Evolutionary conservation across 176 grass and related monocot genomes (phyloP).

Genomic region (Musa acuminata): DNA sequence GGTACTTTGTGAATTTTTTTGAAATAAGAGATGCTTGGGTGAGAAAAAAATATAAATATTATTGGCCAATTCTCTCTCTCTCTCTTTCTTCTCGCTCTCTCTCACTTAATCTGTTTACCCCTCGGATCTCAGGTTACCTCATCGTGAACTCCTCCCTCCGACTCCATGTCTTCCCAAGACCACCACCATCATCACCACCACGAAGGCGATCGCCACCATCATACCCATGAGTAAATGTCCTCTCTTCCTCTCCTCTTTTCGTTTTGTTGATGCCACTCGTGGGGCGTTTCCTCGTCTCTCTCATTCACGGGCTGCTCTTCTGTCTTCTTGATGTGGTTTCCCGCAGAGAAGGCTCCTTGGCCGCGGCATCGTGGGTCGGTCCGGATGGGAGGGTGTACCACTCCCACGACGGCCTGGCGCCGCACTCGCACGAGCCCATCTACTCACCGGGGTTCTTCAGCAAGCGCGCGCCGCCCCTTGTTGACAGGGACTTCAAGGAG

Average conservation of each 20-base stretch:
- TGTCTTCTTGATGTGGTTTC: constrained; percentile 1
- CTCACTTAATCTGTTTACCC: no score
- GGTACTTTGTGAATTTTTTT: no score
- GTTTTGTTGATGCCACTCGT: background rate
- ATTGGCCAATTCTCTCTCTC: no score
- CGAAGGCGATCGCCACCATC: constrained; percentile 21
- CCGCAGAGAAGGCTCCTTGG: background rate
- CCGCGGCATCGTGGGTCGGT: constrained; percentile 45
- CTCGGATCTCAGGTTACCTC: no score
- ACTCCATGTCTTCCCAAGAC: constrained; percentile 54
- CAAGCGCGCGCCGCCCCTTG: constrained; percentile 65
- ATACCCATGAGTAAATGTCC: constrained; percentile 7
- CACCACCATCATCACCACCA: constrained; percentile 40
- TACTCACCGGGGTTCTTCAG: constrained; percentile 85
- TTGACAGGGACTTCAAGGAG: constrained; percentile 53
- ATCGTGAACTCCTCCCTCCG: background rate
- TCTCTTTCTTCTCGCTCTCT: no score
- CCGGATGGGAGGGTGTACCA: constrained; percentile 77
- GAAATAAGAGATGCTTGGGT: no score
- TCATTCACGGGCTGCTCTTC: background rate
- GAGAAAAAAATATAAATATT: no score
- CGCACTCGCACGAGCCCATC: constrained; percentile 96
- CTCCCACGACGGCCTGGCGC: constrained; percentile 86
- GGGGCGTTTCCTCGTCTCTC: background rate
- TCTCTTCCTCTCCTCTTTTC: background rate